Evolutionary conservation across 331 rosid genomes (phyloP).

Genomic region (Phaseolus coccineus): DNA sequence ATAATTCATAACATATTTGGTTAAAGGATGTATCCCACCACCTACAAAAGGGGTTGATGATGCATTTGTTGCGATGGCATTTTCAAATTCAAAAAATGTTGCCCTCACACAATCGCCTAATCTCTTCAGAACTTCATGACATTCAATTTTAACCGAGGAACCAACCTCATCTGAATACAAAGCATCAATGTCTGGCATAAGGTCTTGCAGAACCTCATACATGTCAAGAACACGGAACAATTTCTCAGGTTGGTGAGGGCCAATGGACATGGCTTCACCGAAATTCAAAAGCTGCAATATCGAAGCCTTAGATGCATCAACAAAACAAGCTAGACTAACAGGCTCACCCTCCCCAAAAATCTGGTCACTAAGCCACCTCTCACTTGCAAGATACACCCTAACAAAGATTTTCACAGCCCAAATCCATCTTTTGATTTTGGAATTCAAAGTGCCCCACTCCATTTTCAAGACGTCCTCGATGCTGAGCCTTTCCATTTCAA

Average conservation of each 20-base stretch:
- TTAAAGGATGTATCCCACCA: constrained; percentile 88
- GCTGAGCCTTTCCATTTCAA: constrained; percentile 84
- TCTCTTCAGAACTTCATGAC: constrained; percentile 77
- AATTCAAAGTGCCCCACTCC: constrained; percentile 81
- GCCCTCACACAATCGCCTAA: constrained; percentile 76
- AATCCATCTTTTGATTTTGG: constrained; percentile 84
- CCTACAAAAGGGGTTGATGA: constrained; percentile 73
- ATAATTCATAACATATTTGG: constrained; percentile 90
- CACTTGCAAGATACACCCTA: constrained; percentile 87
- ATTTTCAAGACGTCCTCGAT: constrained; percentile 85
- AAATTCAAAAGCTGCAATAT: constrained; percentile 89
- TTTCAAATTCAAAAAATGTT: constrained; percentile 73
- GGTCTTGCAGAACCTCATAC: constrained; percentile 85
- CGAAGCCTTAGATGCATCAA: constrained; percentile 85
- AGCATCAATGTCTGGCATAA: constrained; percentile 70
- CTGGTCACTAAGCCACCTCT: constrained; percentile 80
- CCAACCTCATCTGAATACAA: constrained; percentile 74
- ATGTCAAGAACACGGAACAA: constrained; percentile 83
- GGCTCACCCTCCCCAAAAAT: constrained; percentile 74
- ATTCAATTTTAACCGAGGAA: constrained; percentile 70
- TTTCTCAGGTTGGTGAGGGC: constrained; percentile 93
- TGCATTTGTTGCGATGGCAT: constrained; percentile 77
- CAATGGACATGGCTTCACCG: constrained; percentile 91
- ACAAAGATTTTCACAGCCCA: constrained; percentile 87
- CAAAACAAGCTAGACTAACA: constrained; percentile 63